These are phyloP conservation scores for Pythium dissotocum DNA, from an alignment of 352 stramenopile species.

Conservation along the genomic window DNA sequence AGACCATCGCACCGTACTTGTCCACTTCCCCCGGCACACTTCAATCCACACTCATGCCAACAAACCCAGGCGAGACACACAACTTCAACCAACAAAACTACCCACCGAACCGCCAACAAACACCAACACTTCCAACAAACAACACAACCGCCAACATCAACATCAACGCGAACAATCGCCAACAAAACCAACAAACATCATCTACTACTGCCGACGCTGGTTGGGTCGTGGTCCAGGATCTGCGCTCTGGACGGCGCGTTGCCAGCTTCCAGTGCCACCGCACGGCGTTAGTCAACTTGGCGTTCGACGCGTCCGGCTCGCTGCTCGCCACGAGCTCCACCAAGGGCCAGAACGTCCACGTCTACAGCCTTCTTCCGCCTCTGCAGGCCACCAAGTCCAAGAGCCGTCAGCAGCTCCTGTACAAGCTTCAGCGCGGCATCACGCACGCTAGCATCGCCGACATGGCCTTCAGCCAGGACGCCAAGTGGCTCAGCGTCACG, in stretches of 20 bases:
- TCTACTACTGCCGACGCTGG: conserved; percentile 34
- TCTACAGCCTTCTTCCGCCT: conserved; percentile 73
- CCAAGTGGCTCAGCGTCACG: conserved; percentile 87
- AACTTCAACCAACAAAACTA: conserved; percentile 1
- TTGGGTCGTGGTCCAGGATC: conserved; percentile 70
- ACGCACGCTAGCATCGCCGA: conserved; percentile 85
- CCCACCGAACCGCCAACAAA: background rate
- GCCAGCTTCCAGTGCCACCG: conserved; percentile 78
- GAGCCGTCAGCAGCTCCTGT: conserved; percentile 59
- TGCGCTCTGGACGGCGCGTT: conserved; percentile 61
- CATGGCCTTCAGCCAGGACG: conserved; percentile 78
- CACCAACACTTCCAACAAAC: conserved; percentile 16
- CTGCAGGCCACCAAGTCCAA: conserved; percentile 31
- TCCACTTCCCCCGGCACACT: conserved; percentile 55
- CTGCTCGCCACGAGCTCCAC: conserved; percentile 79
- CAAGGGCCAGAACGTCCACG: conserved; percentile 86
- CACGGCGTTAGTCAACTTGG: conserved; percentile 67
- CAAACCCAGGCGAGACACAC: background rate
- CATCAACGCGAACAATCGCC: conserved; percentile 10
- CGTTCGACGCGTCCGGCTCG: conserved; percentile 75
- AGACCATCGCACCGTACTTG: conserved; percentile 78
- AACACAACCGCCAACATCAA: background rate
- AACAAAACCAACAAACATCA: conserved; percentile 7
- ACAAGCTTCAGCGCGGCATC: conserved; percentile 87
- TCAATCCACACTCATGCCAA: conserved; percentile 2